These are phyloP conservation scores for Suillus variegatus DNA, from an alignment of 768 basidiomycete species.

Conservation along the genomic window DNA sequence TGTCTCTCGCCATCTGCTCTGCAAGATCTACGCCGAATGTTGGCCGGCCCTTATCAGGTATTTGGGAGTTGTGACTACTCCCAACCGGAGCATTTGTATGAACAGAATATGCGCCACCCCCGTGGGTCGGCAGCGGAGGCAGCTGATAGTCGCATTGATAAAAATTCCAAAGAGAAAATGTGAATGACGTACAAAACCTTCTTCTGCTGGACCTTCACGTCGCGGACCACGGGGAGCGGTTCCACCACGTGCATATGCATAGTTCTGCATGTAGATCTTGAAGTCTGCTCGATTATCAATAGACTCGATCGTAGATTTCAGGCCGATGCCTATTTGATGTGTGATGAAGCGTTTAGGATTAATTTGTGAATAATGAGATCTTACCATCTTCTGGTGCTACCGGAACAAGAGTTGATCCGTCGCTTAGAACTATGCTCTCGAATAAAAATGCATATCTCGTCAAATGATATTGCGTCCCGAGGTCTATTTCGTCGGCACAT, in stretches of 20 bases:
- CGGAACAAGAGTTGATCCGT: constrained; percentile 81
- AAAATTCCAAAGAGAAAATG: constrained; percentile 8
- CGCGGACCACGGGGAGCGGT: constrained; percentile 66
- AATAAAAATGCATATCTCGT: constrained; percentile 93
- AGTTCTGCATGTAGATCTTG: constrained; percentile 97
- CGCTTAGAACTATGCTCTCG: constrained; percentile 86
- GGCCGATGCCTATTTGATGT: constrained; percentile 52
- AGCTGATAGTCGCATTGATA: constrained; percentile 40
- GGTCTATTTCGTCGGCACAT: constrained; percentile 92
- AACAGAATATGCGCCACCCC: constrained; percentile 26
- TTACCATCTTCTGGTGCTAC: constrained; percentile 70
- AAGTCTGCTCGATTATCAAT: constrained; percentile 97
- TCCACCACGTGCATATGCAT: constrained; percentile 83
- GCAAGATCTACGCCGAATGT: constrained; percentile 93
- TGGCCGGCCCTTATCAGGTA: constrained; percentile 65
- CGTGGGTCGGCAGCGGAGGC: constrained; percentile 57
- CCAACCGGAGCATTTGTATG: constrained; percentile 27
- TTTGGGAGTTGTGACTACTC: constrained; percentile 30
- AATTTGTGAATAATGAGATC: constrained; percentile 14
- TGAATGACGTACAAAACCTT: constrained; percentile 83
- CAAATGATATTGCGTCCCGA: constrained; percentile 97
- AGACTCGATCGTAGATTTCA: constrained; percentile 84
- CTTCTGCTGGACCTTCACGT: constrained; percentile 86
- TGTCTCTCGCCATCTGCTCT: constrained; percentile 92
- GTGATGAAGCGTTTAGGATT: not conserved